These are phyloP conservation scores for Xylaria sp. DNA, from an alignment of 2,329 filamentous ascomycete genomes.

Conservation along the genomic window DNA sequence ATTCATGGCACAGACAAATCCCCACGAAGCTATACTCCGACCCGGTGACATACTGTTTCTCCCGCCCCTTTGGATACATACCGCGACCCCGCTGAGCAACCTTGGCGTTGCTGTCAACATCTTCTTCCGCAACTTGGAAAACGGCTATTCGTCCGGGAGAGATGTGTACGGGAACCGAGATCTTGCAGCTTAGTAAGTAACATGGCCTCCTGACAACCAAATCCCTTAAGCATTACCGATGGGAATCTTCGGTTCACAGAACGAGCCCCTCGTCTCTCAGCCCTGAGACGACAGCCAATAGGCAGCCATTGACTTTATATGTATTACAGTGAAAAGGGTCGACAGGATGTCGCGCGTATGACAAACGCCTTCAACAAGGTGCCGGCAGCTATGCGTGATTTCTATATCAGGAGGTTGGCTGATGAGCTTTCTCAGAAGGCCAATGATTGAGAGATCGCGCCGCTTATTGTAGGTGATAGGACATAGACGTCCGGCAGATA, in stretches of 20 bases:
- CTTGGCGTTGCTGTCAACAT: slow-evolving; percentile 83
- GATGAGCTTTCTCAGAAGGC: slow-evolving; percentile 58
- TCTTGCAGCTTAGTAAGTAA: slow-evolving; percentile 58
- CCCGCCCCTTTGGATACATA: slow-evolving; percentile 83
- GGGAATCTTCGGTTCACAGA: not conserved
- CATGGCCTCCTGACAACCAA: not conserved
- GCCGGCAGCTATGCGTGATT: slow-evolving; percentile 67
- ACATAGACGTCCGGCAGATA: too few relatives aligned
- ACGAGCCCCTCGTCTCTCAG: not conserved
- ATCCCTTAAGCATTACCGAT: not conserved
- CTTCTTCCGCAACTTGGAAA: slow-evolving; percentile 76
- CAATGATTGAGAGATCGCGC: slow-evolving; percentile 8
- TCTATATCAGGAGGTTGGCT: slow-evolving; percentile 74
- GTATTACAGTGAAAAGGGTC: slow-evolving; percentile 71
- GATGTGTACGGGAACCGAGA: slow-evolving; percentile 91
- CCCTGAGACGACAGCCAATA: not conserved
- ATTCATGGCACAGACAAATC: slow-evolving; percentile 55
- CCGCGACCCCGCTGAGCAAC: slow-evolving; percentile 60
- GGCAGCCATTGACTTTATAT: slow-evolving; percentile 1
- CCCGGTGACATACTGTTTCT: slow-evolving; percentile 81
- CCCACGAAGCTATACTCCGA: slow-evolving; percentile 66
- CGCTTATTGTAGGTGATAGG: too few relatives aligned
- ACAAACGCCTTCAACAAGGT: slow-evolving; percentile 64
- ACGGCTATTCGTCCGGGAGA: slow-evolving; percentile 70
- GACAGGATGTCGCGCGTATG: slow-evolving; percentile 72